Percentiles rank a stretch among this genome's conserved stretches.
Evolutionary conservation across 2,329 filamentous ascomycete genomes (phyloP).

Genomic region (Aureobasidium sp.): DNA sequence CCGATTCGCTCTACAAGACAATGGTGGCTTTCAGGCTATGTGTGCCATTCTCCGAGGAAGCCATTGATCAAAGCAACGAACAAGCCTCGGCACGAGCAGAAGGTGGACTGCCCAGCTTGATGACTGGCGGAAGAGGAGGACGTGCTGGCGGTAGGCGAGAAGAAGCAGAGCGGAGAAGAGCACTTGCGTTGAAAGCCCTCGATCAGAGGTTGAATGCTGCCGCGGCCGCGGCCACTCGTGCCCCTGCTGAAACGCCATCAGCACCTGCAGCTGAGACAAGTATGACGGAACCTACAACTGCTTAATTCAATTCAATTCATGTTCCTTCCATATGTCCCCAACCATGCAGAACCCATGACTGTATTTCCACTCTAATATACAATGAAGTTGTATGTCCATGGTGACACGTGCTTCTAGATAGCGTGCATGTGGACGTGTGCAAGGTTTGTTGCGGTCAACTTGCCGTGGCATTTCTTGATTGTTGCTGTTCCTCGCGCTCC

Average conservation of each 20-base stretch:
- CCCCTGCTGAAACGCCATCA: neutral
- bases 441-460: neutral
- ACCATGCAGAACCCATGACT: neutral
- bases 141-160: conserved; percentile 60
- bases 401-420: neutral
- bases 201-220: conserved; percentile 74
- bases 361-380: neutral
- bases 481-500: neutral
- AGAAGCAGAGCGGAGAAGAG: conserved; percentile 83
- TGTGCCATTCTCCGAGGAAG: conserved; percentile 75
- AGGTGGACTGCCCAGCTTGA: conserved; percentile 51
- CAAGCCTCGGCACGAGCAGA: conserved; percentile 59
- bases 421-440: neutral
- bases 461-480: neutral
- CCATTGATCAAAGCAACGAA: conserved; percentile 64
- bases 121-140: conserved; percentile 41
- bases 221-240: conserved; percentile 48
- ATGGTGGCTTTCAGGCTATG: conserved; percentile 71
- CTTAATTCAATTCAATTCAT: neutral
- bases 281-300: neutral
- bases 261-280: neutral
- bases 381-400: neutral
- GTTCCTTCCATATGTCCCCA: neutral
- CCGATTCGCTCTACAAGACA: conserved; percentile 64
- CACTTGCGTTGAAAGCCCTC: conserved; percentile 79